Evolutionary conservation across 805 yeast genomes (phyloP).

Genomic region (Wickerhamiella domercqiae): DNA sequence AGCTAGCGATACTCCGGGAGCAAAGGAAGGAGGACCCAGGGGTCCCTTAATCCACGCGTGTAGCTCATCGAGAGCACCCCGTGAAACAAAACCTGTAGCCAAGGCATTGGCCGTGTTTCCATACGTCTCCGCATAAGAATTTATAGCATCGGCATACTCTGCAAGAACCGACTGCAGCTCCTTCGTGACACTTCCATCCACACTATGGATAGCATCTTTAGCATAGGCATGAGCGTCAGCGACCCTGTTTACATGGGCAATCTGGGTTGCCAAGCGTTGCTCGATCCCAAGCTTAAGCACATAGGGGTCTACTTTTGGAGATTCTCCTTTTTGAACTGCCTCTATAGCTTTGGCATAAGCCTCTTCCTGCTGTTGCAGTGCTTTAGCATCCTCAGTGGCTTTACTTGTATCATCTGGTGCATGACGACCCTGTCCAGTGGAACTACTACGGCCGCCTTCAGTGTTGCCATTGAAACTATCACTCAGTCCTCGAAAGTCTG

Average conservation of each 20-base stretch:
- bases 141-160: slow-evolving; percentile 52
- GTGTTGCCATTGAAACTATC: slow-evolving; percentile 53
- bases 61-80: slow-evolving; percentile 80
- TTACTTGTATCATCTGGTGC: background rate
- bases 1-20: background rate
- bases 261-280: slow-evolving; percentile 58
- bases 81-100: slow-evolving; percentile 58
- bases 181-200: slow-evolving; percentile 73
- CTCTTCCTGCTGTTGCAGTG: background rate
- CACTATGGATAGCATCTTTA: slow-evolving; percentile 74
- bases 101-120: slow-evolving; percentile 45
- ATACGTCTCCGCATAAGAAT: slow-evolving; percentile 23
- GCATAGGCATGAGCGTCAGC: slow-evolving; percentile 80
- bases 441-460: too few relatives aligned
- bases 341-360: slow-evolving; percentile 22
- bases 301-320: slow-evolving; percentile 48
- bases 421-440: too few relatives aligned
- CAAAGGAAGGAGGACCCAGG: slow-evolving; percentile 9
- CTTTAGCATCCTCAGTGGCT: slow-evolving; percentile 16
- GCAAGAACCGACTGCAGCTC: slow-evolving; percentile 76
- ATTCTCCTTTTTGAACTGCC: slow-evolving; percentile 9
- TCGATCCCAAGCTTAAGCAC: slow-evolving; percentile 58
- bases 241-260: slow-evolving; percentile 69
- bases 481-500: slow-evolving; percentile 72
- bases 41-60: slow-evolving; percentile 37